Evolutionary conservation across 2,329 filamentous ascomycete species (phyloP).

Genomic region (Fusarium metavorans): DNA sequence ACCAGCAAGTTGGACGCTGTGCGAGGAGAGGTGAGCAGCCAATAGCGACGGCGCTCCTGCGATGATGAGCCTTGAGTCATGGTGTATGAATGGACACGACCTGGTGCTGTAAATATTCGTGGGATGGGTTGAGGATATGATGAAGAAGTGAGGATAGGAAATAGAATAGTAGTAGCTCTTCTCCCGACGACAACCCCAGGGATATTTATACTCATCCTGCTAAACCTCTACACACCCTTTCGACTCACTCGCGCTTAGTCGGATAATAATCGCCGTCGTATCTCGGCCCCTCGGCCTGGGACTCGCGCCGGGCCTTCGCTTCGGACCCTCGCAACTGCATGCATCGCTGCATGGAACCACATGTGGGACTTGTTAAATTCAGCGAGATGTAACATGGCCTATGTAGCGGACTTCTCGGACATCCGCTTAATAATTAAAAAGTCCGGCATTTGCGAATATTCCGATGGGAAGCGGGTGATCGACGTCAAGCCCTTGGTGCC

Average conservation of each 20-base stretch:
- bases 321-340: slow-evolving; percentile 19
- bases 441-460: not conserved
- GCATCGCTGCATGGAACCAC: not conserved
- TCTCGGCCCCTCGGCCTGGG: slow-evolving; percentile 22
- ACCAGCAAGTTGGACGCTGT: slow-evolving; percentile 37
- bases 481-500: not conserved
- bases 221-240: not conserved
- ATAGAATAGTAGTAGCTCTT: too few relatives aligned
- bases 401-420: not conserved
- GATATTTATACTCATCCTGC: not conserved
- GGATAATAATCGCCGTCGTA: not conserved
- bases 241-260: not conserved
- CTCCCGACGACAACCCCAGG: not conserved
- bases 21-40: slow-evolving; percentile 32
- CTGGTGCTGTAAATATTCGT: not conserved
- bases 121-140: not conserved
- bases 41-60: slow-evolving; percentile 20
- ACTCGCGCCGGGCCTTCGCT: not conserved
- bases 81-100: not conserved
- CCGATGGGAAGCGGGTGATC: not conserved
- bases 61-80: slow-evolving; percentile 24
- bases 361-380: not conserved
- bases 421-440: slow-evolving; percentile 2
- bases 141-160: not conserved
- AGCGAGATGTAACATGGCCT: not conserved